phyloP scores from a whole-genome alignment of 805 yeast genomes.

The Zygosaccharomyces rouxii region DNA sequence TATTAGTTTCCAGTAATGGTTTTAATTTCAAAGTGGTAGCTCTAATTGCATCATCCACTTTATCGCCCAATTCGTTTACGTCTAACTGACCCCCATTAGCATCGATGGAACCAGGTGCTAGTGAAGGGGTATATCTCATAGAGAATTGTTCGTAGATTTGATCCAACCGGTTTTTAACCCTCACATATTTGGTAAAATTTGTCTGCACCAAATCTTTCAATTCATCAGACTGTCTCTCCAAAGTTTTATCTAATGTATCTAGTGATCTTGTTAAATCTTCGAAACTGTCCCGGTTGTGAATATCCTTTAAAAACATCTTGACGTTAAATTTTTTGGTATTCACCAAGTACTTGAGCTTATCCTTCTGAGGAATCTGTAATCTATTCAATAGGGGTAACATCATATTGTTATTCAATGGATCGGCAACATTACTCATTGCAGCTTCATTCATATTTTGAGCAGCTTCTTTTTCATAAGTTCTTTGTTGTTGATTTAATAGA shows the following conservation, averaged over 20 bases:
- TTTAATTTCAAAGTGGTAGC: conserved; percentile 51
- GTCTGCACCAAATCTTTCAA: conserved; percentile 49
- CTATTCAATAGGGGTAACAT: conserved; percentile 40
- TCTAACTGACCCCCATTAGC: conserved; percentile 31
- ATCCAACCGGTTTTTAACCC: conserved; percentile 60
- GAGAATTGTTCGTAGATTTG: conserved; percentile 51
- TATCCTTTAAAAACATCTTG: conserved; percentile 47
- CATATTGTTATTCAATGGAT: conserved; percentile 51
- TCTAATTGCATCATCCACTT: conserved; percentile 46
- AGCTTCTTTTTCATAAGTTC: conserved; percentile 27
- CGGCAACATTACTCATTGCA: conserved; percentile 38
- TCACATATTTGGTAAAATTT: conserved; percentile 62
- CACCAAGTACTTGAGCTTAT: conserved; percentile 46
- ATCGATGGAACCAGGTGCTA: conserved; percentile 6
- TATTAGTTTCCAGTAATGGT: conserved; percentile 52
- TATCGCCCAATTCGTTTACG: conserved; percentile 38
- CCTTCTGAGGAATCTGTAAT: conserved; percentile 37
- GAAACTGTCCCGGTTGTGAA: conserved; percentile 53
- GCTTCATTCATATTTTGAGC: conserved; percentile 21
- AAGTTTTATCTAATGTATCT: conserved; percentile 44
- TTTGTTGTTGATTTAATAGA: conserved; percentile 27
- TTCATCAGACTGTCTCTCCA: conserved; percentile 46
- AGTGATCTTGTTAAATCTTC: conserved; percentile 47
- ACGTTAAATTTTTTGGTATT: conserved; percentile 59
- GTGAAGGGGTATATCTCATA: conserved; percentile 32